Base-by-base conservation (phyloP, 2,329 filamentous ascomycete species). In the Scolecobasidium constrictum region DNA sequence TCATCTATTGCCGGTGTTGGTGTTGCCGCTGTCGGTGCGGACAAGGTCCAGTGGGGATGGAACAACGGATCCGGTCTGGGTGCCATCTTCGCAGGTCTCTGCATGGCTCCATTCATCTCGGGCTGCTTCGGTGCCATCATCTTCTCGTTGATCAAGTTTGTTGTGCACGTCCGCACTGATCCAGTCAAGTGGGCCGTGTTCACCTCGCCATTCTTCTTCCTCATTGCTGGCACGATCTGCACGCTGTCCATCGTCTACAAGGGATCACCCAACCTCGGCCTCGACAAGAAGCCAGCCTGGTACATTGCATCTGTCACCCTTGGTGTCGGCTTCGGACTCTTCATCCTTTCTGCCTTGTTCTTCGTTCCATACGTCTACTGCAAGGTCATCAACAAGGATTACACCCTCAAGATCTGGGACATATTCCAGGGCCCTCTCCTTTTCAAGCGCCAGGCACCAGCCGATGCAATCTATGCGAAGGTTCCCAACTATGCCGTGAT, bases 161-260 rank as follows among this genome's bases (percentile, higher is more conserved):
- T 72, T n/a, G 81, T 88, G 3, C 81, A 83, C 56, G 59, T 81
- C 48, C 81, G 83, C 58, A 78, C 72, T 61, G 78, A 84, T 60
- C 81, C 83, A 4, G 69, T 84, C 2, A 72, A 69, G 5, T 85
- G 80, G 81, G 81, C 82, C 19, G 73, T 87, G 43, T 86, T 71
- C 64, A 80, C 73, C 40, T 78, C 81, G 2, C 83, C 83, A 7
- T 87, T 80, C 66, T 87, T 87, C 71, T 75, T 86, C 44, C 74
- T 87, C 46, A 81, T 83, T 44, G 80, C 71, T 43, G 84, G 80
- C 15, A 40, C 38, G 46, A 64, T 87, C 53, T 85, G 81, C 64
- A 83, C 82, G 0, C 69, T 88, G 4, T 53, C 62, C 15, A 61
- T 63, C 38, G 61, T 70, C 43, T 65, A 61, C 59, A 62, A 68